phyloP scores from a whole-genome alignment of 2,329 filamentous ascomycete genomes.

The Rutstroemia sp. region DNA sequence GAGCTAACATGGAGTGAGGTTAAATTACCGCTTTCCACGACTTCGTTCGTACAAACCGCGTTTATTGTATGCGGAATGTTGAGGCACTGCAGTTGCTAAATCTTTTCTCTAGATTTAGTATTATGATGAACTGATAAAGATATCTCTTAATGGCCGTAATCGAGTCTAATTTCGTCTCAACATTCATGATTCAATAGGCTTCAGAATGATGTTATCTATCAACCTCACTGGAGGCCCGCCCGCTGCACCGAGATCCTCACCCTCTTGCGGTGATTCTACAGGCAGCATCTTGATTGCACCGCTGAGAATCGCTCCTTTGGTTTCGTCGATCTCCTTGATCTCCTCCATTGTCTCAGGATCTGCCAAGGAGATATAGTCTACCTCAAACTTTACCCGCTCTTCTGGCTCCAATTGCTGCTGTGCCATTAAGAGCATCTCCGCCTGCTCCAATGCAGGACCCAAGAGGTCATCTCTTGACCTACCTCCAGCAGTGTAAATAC shows the following conservation, averaged over 20 bases:
- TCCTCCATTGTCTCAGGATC: constrained; percentile 81
- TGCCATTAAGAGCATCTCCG: constrained; percentile 45
- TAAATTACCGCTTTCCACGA: too few species aligned
- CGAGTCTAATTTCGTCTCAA: not conserved
- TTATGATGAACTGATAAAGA: not conserved
- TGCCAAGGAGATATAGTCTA: constrained; percentile 89
- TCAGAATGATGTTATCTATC: constrained; percentile 86
- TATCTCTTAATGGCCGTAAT: not conserved
- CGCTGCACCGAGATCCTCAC: constrained; percentile 67
- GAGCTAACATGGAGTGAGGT: too few species aligned
- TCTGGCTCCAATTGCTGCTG: constrained; percentile 53
- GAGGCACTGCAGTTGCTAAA: too few species aligned
- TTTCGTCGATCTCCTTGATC: constrained; percentile 60
- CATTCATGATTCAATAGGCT: constrained; percentile 31
- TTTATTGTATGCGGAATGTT: too few species aligned
- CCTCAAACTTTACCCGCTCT: constrained; percentile 64
- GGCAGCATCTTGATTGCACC: constrained; percentile 87
- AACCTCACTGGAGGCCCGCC: constrained; percentile 72
- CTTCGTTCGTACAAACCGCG: too few species aligned
- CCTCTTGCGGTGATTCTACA: constrained; percentile 59
- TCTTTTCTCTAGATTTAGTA: too few species aligned
- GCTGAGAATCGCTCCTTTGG: constrained; percentile 74
- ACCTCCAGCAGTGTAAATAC: constrained; percentile 48
- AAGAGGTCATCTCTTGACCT: constrained; percentile 60
- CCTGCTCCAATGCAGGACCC: constrained; percentile 57